Conservation (phyloP, 2,329 filamentous ascomycete genomes). For the Teratosphaeria viscida region DNA sequence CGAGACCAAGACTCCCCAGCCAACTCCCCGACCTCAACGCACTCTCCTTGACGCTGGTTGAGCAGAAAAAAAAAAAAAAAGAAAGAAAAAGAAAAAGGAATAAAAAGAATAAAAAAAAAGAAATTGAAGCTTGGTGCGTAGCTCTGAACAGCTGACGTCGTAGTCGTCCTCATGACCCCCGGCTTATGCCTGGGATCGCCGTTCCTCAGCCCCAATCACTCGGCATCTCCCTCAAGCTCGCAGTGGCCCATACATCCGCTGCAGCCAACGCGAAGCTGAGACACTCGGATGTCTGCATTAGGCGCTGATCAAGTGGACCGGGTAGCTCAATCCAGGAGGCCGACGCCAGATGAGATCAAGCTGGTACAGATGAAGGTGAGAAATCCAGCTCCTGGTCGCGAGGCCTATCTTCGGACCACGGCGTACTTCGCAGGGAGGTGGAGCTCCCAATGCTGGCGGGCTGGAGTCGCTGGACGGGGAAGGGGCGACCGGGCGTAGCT, state of each 20-base stretch:
- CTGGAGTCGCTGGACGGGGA: not conserved
- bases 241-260: conserved; percentile 61
- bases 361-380: not conserved
- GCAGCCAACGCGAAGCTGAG: conserved; percentile 30
- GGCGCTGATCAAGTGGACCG: not conserved
- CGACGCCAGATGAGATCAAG: not conserved
- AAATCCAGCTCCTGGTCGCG: not conserved
- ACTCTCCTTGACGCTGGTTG: not conserved
- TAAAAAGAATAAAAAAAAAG: no score
- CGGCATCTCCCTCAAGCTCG: conserved; percentile 52
- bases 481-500: not conserved
- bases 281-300: not conserved
- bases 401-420: not conserved
- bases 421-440: not conserved
- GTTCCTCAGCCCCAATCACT: conserved; percentile 44
- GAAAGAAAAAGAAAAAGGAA: no score
- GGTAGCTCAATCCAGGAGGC: not conserved
- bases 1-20: no score
- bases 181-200: conserved; percentile 47
- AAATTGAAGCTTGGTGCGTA: not conserved
- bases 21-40: not conserved
- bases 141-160: conserved; percentile 2
- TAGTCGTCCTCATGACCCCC: conserved; percentile 40
- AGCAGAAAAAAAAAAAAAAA: no score
- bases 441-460: not conserved